Conservation (phyloP, 768 basidiomycete genomes). For the Boletus sp. region DNA sequence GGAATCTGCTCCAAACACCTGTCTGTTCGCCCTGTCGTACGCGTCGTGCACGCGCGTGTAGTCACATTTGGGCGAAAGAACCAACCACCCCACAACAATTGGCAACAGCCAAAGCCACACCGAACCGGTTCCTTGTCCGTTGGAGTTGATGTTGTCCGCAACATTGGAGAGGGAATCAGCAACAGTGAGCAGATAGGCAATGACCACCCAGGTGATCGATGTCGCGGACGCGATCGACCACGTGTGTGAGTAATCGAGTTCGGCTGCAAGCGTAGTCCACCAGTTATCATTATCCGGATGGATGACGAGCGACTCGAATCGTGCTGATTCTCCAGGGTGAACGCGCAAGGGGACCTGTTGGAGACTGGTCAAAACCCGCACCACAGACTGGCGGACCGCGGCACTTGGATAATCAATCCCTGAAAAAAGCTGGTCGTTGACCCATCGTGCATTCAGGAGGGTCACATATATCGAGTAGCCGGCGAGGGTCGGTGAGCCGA, state of each 20-base stretch:
- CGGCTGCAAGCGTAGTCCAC: constrained; percentile 35
- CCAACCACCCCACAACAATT: constrained; percentile 39
- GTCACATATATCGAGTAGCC: constrained; percentile 44
- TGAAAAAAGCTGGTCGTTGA: constrained; percentile 32
- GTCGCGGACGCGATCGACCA: constrained; percentile 40
- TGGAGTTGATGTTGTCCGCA: constrained; percentile 24
- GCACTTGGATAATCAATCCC: constrained; percentile 25
- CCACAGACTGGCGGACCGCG: constrained; percentile 18
- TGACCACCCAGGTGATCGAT: constrained; percentile 43
- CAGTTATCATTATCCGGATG: constrained; percentile 41
- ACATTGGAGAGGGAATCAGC: constrained; percentile 17
- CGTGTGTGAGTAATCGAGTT: constrained; percentile 37
- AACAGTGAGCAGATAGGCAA: constrained; percentile 35
- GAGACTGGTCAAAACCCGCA: constrained; percentile 35
- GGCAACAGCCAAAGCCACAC: constrained; percentile 44
- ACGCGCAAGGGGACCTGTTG: constrained; percentile 41
- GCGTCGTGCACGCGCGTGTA: constrained; percentile 25
- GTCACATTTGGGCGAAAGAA: constrained; percentile 40
- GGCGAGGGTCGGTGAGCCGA: constrained; percentile 45
- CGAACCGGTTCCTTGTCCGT: constrained; percentile 39
- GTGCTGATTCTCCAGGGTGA: constrained; percentile 22
- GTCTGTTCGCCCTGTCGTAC: constrained; percentile 12
- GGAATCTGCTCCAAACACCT: not conserved
- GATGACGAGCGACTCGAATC: constrained; percentile 40
- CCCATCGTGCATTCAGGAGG: constrained; percentile 42